Conservation (phyloP, 2,329 filamentous ascomycete species). For the Penicillium sclerotiorum region DNA sequence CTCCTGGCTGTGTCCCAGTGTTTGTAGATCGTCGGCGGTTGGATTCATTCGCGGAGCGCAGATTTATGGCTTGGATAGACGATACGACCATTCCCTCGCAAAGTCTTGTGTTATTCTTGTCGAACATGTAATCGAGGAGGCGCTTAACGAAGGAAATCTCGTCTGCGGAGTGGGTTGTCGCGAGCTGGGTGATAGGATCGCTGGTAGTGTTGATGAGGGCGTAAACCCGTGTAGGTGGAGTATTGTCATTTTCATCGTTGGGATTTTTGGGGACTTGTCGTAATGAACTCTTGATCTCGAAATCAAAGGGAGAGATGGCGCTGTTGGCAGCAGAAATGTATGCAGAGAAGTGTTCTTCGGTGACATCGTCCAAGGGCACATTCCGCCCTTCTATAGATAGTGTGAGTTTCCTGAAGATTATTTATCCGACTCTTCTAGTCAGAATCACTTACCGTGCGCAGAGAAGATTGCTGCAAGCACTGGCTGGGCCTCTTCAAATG, state of each 20-base stretch:
- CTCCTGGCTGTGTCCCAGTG: conserved; percentile 39
- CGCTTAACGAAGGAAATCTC: conserved; percentile 90
- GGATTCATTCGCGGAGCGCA: conserved; percentile 49
- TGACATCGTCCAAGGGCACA: conserved; percentile 64
- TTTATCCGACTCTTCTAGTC: too few species aligned
- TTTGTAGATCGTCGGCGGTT: conserved; percentile 51
- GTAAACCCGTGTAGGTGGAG: conserved; percentile 62
- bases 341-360: conserved; percentile 65
- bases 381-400: conserved; percentile 52
- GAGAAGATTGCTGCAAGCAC: conserved; percentile 77
- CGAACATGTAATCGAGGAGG: conserved; percentile 88
- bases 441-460: conserved; percentile 46
- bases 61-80: conserved; percentile 74
- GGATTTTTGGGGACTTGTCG: conserved; percentile 64
- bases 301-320: conserved; percentile 77
- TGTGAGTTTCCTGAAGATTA: too few species aligned
- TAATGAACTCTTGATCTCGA: conserved; percentile 76
- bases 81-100: conserved; percentile 83
- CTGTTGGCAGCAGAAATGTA: conserved; percentile 72
- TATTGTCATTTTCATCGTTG: conserved; percentile 6
- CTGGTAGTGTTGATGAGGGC: conserved; percentile 86
- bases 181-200: conserved; percentile 82
- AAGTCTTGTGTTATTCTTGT: conserved; percentile 77
- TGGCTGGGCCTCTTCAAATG: conserved; percentile 70
- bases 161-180: conserved; percentile 76